Evolutionary conservation across 129 eudicot species (phyloP).

Genomic region (Apium graveolens): DNA sequence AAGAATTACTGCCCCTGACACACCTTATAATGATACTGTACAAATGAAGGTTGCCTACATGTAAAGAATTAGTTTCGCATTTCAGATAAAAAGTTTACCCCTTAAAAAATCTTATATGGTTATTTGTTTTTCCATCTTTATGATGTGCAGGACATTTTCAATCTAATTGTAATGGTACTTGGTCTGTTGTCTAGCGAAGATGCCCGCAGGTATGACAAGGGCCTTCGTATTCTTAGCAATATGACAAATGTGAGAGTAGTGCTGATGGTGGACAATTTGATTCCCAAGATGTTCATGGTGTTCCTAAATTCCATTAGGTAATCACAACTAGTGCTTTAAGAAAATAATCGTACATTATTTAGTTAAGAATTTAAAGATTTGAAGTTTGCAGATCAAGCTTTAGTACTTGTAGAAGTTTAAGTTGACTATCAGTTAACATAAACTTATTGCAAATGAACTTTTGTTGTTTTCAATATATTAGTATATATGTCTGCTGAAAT

Average conservation of each 20-base stretch:
- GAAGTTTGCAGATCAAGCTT: neutral
- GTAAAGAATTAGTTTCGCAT: too few species aligned
- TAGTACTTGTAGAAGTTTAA: neutral
- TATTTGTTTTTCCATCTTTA: neutral
- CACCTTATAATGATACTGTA: too few species aligned
- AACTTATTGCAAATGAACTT: neutral
- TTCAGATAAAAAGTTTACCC: too few species aligned
- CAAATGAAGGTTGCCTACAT: too few species aligned
- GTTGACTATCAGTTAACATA: neutral
- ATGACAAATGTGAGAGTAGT: constrained; percentile 43
- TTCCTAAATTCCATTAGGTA: constrained; percentile 49
- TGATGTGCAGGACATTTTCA: constrained; percentile 45
- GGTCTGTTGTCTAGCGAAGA: constrained; percentile 33
- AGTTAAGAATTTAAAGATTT: neutral
- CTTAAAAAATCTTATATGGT: too few species aligned
- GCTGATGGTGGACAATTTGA: constrained; percentile 55
- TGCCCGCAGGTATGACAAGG: constrained; percentile 38
- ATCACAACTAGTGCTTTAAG: constrained; percentile 10
- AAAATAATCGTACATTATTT: neutral
- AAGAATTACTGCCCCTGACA: too few species aligned
- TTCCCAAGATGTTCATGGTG: constrained; percentile 55
- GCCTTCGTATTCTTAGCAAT: constrained; percentile 37
- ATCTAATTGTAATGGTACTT: constrained; percentile 41
- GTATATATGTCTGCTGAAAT: neutral
- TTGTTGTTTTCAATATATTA: neutral